These are phyloP conservation scores for Puccinia triticina DNA, from an alignment of 1,284 basidiomycete genomes.

Conservation along the genomic window DNA sequence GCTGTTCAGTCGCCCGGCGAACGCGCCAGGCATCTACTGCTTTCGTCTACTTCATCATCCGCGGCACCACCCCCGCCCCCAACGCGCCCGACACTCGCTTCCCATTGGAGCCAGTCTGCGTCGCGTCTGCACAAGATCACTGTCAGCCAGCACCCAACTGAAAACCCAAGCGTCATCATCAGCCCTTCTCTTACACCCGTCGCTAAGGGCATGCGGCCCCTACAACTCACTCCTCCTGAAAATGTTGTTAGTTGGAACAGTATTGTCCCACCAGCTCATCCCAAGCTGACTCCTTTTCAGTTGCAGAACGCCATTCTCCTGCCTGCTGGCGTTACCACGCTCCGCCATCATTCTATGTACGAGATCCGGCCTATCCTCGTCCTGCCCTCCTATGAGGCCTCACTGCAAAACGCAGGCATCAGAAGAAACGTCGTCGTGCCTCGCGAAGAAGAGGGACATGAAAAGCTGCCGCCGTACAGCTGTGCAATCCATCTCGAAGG, in stretches of 20 bases:
- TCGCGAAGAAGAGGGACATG: slow-evolving; percentile 74
- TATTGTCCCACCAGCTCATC: too few relatives aligned
- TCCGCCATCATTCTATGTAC: slow-evolving; percentile 62
- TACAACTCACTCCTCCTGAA: background rate
- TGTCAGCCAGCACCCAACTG: background rate
- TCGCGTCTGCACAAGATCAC: background rate
- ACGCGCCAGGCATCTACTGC: slow-evolving; percentile 36
- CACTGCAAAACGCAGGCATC: slow-evolving; percentile 58
- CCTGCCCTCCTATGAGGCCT: slow-evolving; percentile 61
- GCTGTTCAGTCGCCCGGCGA: slow-evolving; percentile 20
- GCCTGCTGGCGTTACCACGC: background rate
- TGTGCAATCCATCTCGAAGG: slow-evolving; percentile 85
- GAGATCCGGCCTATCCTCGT: slow-evolving; percentile 60
- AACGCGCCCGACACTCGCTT: slow-evolving; percentile 4
- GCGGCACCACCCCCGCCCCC: background rate
- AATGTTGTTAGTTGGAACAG: background rate
- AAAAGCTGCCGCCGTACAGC: slow-evolving; percentile 78
- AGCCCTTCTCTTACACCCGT: background rate
- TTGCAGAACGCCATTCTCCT: background rate
- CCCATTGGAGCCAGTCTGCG: slow-evolving; percentile 37
- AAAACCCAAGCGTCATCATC: slow-evolving; percentile 1
- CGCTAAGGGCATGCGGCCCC: background rate
- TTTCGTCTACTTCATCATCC: slow-evolving; percentile 23
- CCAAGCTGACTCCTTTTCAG: background rate
- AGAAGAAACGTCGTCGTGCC: slow-evolving; percentile 56